A percentile compares a stretch with the other conserved stretches of the same genome.
Evolutionary conservation across 2,329 filamentous ascomycete species (phyloP).

Genomic region (Penicillium sp.): DNA sequence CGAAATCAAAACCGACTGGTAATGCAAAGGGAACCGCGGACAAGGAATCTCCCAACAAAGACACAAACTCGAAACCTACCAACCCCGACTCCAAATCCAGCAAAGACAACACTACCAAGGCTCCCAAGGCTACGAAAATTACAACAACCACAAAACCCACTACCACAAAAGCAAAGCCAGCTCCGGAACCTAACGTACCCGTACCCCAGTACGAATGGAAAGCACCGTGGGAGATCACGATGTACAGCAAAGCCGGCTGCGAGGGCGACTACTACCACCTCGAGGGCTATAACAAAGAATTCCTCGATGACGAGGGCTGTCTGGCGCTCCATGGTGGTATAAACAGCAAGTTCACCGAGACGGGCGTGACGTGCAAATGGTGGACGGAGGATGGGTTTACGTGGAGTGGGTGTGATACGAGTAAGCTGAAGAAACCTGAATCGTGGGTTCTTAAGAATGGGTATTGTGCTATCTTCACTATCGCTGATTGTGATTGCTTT

Average conservation of each 20-base stretch:
- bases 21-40: background rate
- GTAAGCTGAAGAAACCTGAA: background rate
- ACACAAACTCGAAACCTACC: background rate
- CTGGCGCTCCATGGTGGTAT: background rate
- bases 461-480: background rate
- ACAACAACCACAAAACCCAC: background rate
- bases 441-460: conserved; percentile 11
- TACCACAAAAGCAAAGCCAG: background rate
- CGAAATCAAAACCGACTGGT: background rate
- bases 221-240: background rate
- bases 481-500: background rate
- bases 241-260: background rate
- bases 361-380: conserved; percentile 5
- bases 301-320: background rate
- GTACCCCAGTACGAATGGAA: background rate
- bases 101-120: background rate
- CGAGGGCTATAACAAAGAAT: background rate
- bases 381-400: background rate
- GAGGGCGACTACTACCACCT: conserved; percentile 1
- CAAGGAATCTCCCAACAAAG: background rate
- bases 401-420: conserved; percentile 5
- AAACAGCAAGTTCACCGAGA: background rate
- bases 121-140: background rate
- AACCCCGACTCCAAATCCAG: background rate
- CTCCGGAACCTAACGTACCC: background rate